Base-by-base conservation (phyloP, 140 eudicot genomes). In the Flaveria floridana region DNA sequence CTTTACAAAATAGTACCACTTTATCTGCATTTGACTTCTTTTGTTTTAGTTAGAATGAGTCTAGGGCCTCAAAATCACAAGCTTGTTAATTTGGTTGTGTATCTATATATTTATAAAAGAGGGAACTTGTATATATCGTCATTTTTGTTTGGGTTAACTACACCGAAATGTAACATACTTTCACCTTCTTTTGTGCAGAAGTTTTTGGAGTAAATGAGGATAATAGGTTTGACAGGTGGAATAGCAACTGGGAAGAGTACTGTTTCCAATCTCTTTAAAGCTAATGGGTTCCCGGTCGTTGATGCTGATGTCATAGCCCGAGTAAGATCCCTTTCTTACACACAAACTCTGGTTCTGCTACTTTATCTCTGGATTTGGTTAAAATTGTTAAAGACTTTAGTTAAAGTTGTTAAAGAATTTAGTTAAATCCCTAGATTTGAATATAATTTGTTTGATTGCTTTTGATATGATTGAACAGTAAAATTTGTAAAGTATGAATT, bases 221-320 rank as follows among this genome's bases (percentile, higher is more conserved):
- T 88, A 11, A 78, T 91, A 8, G 96, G 96, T 59, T 73, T 86
- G 73, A 88, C 91, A 18, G 93, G 96, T 53, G 96, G 97, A 65
- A 88, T 88, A 19, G 84, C 86, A 2, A 74, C 91, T 0, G 96
- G 93, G 7, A 91, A 86, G 77, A 88, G 92, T 71, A 84, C 90
- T 0, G 93, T 89, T 56, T 89, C 94, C 53, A 91, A 85, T 80
- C 89, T 85, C 71, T 89, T 91, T 74, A 89, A 89, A 78, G 83
- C 83, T 48, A 81, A 85, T 12, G 88, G 84, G 15, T 65, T 91
- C 68, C 94, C 97, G 2, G 92, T 91, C 6, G 96, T 91, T 21
- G 97, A 91, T 48, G 96, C 97, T 28, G 96, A 89, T 67, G 72
- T 91, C 67, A 84, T 89, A n/a, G 97, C 96, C 55, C 91, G 96